These are phyloP conservation scores for Coccomyxa sp. DNA, from an alignment of 139 green algal species.

Conservation along the genomic window DNA sequence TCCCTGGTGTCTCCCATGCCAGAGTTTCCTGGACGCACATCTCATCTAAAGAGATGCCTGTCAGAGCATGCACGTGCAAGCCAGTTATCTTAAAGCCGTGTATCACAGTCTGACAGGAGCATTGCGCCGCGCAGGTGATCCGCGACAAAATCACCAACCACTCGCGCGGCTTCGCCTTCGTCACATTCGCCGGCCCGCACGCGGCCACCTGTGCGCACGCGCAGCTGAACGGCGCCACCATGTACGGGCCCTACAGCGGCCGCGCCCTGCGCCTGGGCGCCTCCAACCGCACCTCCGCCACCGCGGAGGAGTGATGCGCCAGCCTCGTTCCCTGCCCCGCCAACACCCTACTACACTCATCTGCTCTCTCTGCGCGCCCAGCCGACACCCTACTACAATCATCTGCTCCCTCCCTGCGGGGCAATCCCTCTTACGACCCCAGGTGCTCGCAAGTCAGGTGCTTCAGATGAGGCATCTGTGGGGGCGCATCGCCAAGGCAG, in stretches of 20 bases:
- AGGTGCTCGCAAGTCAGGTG: too few relatives aligned
- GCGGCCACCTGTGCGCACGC: conserved; percentile 48
- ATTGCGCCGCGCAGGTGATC: conserved; percentile 49
- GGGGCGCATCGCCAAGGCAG: too few relatives aligned
- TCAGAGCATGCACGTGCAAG: background rate
- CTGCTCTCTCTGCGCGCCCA: too few relatives aligned
- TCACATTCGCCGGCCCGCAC: conserved; percentile 45
- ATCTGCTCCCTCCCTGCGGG: too few relatives aligned
- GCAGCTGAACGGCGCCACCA: conserved; percentile 38
- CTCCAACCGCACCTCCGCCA: conserved; percentile 16
- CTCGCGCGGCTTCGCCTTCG: conserved; percentile 64
- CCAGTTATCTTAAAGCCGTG: background rate
- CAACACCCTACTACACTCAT: too few relatives aligned
- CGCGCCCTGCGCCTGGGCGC: conserved; percentile 32
- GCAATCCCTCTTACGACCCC: too few relatives aligned
- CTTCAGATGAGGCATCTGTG: too few relatives aligned
- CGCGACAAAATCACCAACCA: conserved; percentile 41
- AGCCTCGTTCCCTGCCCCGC: too few relatives aligned
- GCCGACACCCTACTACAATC: too few relatives aligned
- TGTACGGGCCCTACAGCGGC: conserved; percentile 26
- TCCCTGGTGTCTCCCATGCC: too few relatives aligned
- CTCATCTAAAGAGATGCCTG: too few relatives aligned
- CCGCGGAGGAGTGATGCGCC: background rate
- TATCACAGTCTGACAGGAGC: background rate
- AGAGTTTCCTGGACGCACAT: too few relatives aligned